Conservation (phyloP, 352 stramenopile genomes). For the Phytophthora europaea region DNA sequence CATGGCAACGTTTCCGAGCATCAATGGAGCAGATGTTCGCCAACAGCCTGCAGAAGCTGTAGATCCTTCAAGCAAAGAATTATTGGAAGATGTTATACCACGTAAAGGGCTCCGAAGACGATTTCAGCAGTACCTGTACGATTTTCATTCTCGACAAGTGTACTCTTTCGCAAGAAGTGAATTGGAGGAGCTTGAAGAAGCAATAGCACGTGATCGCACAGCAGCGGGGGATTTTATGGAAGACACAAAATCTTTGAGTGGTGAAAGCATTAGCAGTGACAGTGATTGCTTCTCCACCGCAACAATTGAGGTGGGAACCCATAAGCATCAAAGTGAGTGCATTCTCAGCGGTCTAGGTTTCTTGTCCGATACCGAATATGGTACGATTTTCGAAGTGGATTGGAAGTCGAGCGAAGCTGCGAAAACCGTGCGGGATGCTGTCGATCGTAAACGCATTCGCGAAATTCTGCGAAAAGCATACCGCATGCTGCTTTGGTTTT, state of each 20-base stretch:
- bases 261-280: background rate
- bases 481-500: slow-evolving; percentile 73
- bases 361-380: slow-evolving; percentile 41
- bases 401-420: slow-evolving; percentile 64
- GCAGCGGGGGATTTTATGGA: background rate
- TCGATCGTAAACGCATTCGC: slow-evolving; percentile 71
- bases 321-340: slow-evolving; percentile 33
- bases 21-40: background rate
- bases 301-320: background rate
- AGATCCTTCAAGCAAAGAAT: slow-evolving; percentile 2
- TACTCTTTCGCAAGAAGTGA: slow-evolving; percentile 53
- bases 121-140: slow-evolving; percentile 63
- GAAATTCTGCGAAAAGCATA: slow-evolving; percentile 52
- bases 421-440: slow-evolving; percentile 66
- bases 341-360: slow-evolving; percentile 44
- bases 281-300: background rate
- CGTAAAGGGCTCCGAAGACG: slow-evolving; percentile 41
- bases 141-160: slow-evolving; percentile 69
- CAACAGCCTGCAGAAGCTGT: background rate
- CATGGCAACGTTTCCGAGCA: slow-evolving; percentile 11
- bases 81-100: background rate
- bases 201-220: background rate
- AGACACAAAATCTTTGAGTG: background rate
- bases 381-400: slow-evolving; percentile 61
- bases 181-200: slow-evolving; percentile 20